Conservation (phyloP, 2,329 filamentous ascomycete genomes). For the Trichoderma hamatum region DNA sequence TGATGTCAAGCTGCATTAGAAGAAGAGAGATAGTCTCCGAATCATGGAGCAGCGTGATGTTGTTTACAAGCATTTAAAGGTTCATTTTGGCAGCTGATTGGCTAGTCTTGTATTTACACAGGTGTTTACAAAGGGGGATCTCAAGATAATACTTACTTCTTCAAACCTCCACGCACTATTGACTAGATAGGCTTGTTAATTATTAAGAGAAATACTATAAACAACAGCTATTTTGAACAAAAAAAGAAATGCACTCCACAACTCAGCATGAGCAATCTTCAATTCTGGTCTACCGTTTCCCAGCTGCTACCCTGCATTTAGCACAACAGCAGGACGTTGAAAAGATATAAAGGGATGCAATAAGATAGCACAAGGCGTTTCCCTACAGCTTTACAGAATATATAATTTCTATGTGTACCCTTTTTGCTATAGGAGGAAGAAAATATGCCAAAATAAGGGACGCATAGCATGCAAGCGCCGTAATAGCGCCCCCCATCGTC, state of each 20-base stretch:
- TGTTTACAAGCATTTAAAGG: not conserved
- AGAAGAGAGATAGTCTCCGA: not conserved
- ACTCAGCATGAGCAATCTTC: not conserved
- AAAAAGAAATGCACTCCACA: not conserved
- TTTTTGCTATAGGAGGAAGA: not conserved
- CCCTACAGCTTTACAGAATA: not conserved
- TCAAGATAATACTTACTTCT: not conserved
- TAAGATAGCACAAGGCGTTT: not conserved
- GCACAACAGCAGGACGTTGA: not conserved
- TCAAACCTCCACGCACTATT: not conserved
- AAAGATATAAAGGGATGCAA: not conserved
- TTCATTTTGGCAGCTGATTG: not conserved
- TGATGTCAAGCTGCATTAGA: not conserved
- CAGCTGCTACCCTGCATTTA: not conserved
- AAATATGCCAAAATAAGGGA: not conserved
- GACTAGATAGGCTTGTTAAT: not conserved
- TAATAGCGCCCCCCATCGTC: not conserved
- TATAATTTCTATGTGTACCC: not conserved
- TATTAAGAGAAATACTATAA: not conserved
- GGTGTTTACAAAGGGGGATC: not conserved
- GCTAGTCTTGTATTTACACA: not conserved
- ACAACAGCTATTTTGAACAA: not conserved
- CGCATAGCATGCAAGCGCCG: not conserved
- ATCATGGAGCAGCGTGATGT: not conserved
- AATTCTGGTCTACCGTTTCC: not conserved